Conservation (phyloP, 2,329 filamentous ascomycete species). For the Colletotrichum eleusines region DNA sequence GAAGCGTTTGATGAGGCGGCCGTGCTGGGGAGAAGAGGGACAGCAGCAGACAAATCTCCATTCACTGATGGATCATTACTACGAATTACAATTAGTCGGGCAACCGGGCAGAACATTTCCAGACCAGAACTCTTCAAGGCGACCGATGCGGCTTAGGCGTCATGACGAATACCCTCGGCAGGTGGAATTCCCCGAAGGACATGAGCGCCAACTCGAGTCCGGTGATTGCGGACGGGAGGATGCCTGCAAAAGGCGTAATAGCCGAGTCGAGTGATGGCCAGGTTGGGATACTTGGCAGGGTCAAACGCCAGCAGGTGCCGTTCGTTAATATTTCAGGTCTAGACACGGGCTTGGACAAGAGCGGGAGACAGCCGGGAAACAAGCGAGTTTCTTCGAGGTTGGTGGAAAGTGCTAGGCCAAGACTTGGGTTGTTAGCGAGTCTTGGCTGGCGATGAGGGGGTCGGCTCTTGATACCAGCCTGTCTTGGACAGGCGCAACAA, state of each 20-base stretch:
- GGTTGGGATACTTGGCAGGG: slow-evolving; percentile 42
- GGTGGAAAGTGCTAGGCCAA: neutral
- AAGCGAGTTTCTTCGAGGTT: slow-evolving; percentile 26
- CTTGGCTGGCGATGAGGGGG: slow-evolving; percentile 8
- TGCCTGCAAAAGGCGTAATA: slow-evolving; percentile 40
- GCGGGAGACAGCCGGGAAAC: slow-evolving; percentile 27
- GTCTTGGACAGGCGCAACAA: slow-evolving; percentile 22
- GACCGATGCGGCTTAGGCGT: slow-evolving; percentile 21
- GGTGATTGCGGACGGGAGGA: slow-evolving; percentile 25
- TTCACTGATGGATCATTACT: slow-evolving; percentile 27
- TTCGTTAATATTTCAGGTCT: slow-evolving; percentile 25
- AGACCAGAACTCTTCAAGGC: slow-evolving; percentile 16
- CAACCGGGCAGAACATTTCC: slow-evolving; percentile 34
- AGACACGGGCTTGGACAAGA: slow-evolving; percentile 31
- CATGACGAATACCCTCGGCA: slow-evolving; percentile 42
- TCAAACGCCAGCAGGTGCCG: slow-evolving; percentile 38
- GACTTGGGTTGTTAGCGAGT: slow-evolving; percentile 9
- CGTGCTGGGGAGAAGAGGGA: slow-evolving; percentile 33
- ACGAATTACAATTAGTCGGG: slow-evolving; percentile 37
- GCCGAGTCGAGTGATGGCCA: slow-evolving; percentile 41
- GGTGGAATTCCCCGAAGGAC: slow-evolving; percentile 44
- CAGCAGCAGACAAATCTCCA: slow-evolving; percentile 26
- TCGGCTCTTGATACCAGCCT: slow-evolving; percentile 4
- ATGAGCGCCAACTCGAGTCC: slow-evolving; percentile 34
- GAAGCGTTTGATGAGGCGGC: slow-evolving; percentile 60